Conservation (phyloP, 345 rosid genomes). For the Lagerstroemia speciosa region DNA sequence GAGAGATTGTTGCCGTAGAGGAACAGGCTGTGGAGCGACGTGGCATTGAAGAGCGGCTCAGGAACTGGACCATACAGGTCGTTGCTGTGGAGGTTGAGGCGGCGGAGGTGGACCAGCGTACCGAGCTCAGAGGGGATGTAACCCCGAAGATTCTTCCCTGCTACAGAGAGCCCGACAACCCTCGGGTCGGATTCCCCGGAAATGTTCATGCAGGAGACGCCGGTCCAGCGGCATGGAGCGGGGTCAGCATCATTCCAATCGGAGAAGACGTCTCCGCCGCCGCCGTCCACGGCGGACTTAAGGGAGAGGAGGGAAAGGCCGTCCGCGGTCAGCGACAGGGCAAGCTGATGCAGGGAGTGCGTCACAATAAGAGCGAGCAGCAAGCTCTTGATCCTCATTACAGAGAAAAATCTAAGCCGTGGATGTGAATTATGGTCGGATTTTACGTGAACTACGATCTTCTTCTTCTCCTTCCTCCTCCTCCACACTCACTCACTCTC, state of each 20-base stretch:
- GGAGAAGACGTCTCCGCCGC: slow-evolving; percentile 36
- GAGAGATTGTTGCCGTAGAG: slow-evolving; percentile 79
- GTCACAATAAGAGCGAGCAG: neutral
- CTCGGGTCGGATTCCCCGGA: slow-evolving; percentile 47
- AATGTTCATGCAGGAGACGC: slow-evolving; percentile 73
- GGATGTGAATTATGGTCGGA: neutral
- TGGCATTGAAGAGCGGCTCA: slow-evolving; percentile 68
- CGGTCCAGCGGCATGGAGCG: slow-evolving; percentile 84
- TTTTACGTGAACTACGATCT: neutral
- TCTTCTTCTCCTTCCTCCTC: neutral
- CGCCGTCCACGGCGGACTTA: slow-evolving; percentile 69
- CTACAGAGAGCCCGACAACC: slow-evolving; percentile 63
- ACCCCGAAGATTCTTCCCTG: slow-evolving; percentile 69
- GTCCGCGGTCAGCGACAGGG: slow-evolving; percentile 64
- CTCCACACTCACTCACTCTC: no score
- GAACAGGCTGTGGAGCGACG: slow-evolving; percentile 77
- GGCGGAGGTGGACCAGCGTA: slow-evolving; percentile 58
- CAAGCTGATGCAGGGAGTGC: slow-evolving; percentile 17
- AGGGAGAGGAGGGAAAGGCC: slow-evolving; percentile 82
- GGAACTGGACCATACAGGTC: slow-evolving; percentile 71
- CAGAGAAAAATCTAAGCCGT: neutral
- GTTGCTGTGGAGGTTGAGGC: slow-evolving; percentile 76
- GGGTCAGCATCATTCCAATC: slow-evolving; percentile 77
- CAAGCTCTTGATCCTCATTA: slow-evolving; percentile 1
- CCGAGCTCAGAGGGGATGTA: slow-evolving; percentile 96